A percentile compares a stretch with the other conserved stretches of the same genome.
These are phyloP conservation scores for Fusarium subglutinans DNA, from an alignment of 2,329 filamentous ascomycete genomes.

Conservation along the genomic window DNA sequence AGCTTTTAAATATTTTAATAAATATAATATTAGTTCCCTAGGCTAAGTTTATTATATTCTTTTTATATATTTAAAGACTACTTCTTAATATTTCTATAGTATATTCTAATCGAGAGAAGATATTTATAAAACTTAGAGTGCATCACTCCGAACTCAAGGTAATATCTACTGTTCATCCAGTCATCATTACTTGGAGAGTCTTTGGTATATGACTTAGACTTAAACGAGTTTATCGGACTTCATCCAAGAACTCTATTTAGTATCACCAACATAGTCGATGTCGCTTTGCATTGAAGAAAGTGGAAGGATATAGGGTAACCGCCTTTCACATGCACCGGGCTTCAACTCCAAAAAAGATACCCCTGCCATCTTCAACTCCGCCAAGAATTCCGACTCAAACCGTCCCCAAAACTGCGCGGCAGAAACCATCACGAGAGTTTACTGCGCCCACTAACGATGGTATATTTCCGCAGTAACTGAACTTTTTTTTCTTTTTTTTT, in stretches of 20 bases:
- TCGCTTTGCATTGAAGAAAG: neutral
- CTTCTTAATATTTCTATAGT: fast-evolving
- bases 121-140: neutral
- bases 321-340: slow-evolving; percentile 3
- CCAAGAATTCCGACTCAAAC: slow-evolving; percentile 8
- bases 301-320: slow-evolving; percentile 15
- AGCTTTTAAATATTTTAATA: neutral
- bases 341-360: slow-evolving; percentile 31
- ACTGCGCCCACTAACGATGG: slow-evolving; percentile 37
- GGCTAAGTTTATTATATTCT: too few relatives aligned
- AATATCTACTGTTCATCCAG: neutral
- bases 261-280: neutral
- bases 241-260: neutral
- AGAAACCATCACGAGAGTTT: slow-evolving; percentile 57
- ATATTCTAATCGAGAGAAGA: neutral
- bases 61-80: neutral
- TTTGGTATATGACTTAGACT: neutral
- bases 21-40: neutral
- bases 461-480: slow-evolving; percentile 25
- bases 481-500: neutral
- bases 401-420: slow-evolving; percentile 58
- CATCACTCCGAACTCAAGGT: too few relatives aligned
- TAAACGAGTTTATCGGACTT: neutral
- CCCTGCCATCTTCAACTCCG: slow-evolving; percentile 28
- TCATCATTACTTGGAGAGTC: neutral